Conservation (phyloP, 495 filamentous ascomycete genomes). For the Aspergillus bertholletiae region DNA sequence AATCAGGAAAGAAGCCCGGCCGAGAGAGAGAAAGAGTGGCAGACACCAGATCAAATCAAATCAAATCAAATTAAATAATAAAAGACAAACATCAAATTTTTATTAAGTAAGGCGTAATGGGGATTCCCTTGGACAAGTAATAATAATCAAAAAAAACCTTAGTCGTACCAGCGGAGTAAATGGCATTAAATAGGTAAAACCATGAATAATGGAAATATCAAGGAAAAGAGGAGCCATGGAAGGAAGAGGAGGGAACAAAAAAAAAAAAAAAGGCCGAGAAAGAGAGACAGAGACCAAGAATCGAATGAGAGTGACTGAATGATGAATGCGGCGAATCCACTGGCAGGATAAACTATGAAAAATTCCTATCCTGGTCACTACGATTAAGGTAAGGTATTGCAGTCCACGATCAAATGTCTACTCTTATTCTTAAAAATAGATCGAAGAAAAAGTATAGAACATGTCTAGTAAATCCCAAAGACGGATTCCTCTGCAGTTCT, state of each 20-base stretch:
- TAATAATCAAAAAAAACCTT: not conserved
- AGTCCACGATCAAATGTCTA: too few species aligned
- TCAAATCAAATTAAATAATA: too few species aligned
- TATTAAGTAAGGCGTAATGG: slow-evolving; percentile 16
- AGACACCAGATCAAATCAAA: too few species aligned
- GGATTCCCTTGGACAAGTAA: too few species aligned
- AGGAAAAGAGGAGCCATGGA: not conserved
- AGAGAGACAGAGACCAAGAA: not conserved
- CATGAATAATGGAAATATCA: not conserved
- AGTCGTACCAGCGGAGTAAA: not conserved
- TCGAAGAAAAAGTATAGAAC: too few species aligned
- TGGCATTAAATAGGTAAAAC: not conserved
- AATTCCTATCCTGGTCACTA: too few species aligned
- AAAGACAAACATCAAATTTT: slow-evolving; percentile 14
- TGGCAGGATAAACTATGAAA: too few species aligned
- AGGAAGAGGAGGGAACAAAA: too few species aligned
- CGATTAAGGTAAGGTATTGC: too few species aligned
- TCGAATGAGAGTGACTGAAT: not conserved
- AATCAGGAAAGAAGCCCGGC: not conserved
- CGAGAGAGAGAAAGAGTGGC: not conserved
- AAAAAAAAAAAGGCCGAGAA: too few species aligned
- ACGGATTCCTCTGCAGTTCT: not conserved
- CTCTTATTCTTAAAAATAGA: too few species aligned
- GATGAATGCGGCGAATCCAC: not conserved
- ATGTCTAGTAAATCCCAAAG: too few species aligned